Conservation (phyloP, 306 rosid species). For the Acacia acuminata region DNA sequence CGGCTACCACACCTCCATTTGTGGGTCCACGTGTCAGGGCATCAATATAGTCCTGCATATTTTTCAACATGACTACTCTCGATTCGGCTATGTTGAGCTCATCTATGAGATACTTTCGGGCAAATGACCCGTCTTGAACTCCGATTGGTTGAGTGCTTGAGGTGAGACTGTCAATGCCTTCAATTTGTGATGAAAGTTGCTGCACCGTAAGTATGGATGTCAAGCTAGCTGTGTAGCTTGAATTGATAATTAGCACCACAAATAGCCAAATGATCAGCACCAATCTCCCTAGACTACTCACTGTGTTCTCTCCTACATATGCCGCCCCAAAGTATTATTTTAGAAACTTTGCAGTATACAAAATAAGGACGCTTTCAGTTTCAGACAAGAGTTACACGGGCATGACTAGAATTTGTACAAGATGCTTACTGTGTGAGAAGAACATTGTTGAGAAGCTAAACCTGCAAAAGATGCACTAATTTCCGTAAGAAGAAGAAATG, state of each 20-base stretch:
- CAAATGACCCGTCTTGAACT: constrained; percentile 87
- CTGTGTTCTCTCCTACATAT: constrained; percentile 82
- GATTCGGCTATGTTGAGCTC: constrained; percentile 80
- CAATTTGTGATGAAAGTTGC: constrained; percentile 75
- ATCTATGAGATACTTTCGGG: constrained; percentile 62
- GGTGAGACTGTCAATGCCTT: constrained; percentile 82
- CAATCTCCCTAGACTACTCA: constrained; percentile 81
- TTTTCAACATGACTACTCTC: constrained; percentile 64
- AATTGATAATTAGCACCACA: constrained; percentile 90
- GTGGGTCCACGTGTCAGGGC: constrained; percentile 73
- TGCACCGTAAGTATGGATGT: constrained; percentile 96
- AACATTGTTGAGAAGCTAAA: constrained; percentile 98
- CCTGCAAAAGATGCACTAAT: constrained; percentile 62
- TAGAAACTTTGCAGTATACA: constrained; percentile 16
- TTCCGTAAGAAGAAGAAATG: background rate
- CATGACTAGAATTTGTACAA: constrained; percentile 5
- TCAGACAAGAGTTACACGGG: background rate
- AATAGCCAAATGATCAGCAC: constrained; percentile 94
- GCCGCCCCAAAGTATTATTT: constrained; percentile 37
- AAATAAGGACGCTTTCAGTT: constrained; percentile 17
- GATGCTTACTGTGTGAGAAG: constrained; percentile 87
- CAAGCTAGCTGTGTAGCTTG: constrained; percentile 98
- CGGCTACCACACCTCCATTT: constrained; percentile 80
- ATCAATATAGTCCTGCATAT: constrained; percentile 47
- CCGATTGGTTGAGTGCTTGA: constrained; percentile 76